A percentile compares a stretch with the other conserved stretches of the same genome.
phyloP scores from a whole-genome alignment of 1,139 yeast species.

The Candida gigantensis region DNA sequence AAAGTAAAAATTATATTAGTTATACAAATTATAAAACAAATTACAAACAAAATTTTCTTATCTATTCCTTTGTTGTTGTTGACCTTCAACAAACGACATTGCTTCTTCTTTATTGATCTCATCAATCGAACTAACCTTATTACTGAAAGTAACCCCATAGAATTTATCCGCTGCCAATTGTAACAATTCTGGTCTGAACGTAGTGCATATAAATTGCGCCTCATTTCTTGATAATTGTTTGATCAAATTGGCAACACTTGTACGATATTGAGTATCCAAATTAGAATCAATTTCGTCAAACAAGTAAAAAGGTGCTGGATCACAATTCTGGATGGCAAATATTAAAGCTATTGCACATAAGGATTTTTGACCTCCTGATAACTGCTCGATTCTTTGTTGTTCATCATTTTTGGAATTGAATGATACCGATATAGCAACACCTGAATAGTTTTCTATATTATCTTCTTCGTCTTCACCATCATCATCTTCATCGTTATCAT shows the following conservation, averaged over 20 bases:
- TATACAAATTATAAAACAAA: no score
- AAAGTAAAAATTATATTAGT: no score
- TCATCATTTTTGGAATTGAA: slow-evolving; percentile 87
- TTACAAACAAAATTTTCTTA: background rate
- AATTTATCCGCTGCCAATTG: slow-evolving; percentile 76
- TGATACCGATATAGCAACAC: slow-evolving; percentile 86
- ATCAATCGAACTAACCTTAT: slow-evolving; percentile 78
- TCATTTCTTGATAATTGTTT: slow-evolving; percentile 52
- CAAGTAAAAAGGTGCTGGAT: slow-evolving; percentile 94
- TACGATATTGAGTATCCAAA: slow-evolving; percentile 87
- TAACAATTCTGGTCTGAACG: slow-evolving; percentile 92
- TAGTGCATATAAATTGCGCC: slow-evolving; percentile 94
- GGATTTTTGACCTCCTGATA: slow-evolving; percentile 96
- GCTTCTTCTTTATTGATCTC: slow-evolving; percentile 77
- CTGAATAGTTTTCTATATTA: slow-evolving; percentile 64
- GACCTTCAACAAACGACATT: slow-evolving; percentile 75
- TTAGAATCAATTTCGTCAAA: slow-evolving; percentile 98
- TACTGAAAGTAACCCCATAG: slow-evolving; percentile 83
- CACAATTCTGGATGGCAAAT: slow-evolving; percentile 90
- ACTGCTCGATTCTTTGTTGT: slow-evolving; percentile 84
- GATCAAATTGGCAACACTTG: slow-evolving; percentile 81
- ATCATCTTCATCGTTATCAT: slow-evolving; percentile 22
- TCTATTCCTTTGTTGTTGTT: slow-evolving; percentile 23
- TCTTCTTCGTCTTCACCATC: slow-evolving; percentile 21
- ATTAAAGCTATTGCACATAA: slow-evolving; percentile 92